Base-by-base conservation (phyloP, 768 basidiomycete species). In the Leccinum boreale region DNA sequence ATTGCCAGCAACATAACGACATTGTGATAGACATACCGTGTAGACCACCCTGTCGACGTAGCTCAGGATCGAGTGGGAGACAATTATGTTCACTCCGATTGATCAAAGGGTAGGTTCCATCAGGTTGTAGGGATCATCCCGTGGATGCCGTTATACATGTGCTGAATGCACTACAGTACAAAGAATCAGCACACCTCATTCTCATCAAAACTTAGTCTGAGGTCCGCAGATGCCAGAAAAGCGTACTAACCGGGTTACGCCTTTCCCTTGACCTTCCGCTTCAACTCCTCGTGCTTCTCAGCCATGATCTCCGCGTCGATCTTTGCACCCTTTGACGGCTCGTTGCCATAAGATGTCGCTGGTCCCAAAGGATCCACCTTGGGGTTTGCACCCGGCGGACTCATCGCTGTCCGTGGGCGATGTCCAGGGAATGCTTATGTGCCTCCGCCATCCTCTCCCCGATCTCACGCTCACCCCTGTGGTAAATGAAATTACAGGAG, bases 311-410 rank as follows among this genome's bases (percentile, higher is more conserved):
- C 72, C 4, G 80, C 80, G 63, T 86, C 85, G 17, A 84, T 76
- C 65, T 79, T 68, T 1, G 84, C 85, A 0, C 85, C 84, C 39
- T 77, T 70, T 0, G 83, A 84, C 0, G 85, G 84, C 59, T 85
- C 72, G 61, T 86, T 78, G 0, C 84, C 82, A 53, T 85, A 83
- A 10, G 73, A 66, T 14, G 66, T 69, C 1, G 83, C 83, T 10
- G 80, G 80, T 47, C 74, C 75, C 26, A 80, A 65, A 12, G 84
- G 83, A 55, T 84, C 77, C 0, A 69, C 67, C 29, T 74, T 66
- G 0, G 75, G 75, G 44, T 74, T 65, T 5, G 63, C 61, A 50
- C 61, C 64, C 50, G 57, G 70, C 52, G 57, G 70, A 56, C 42
- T 75, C 71, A n/a, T 67, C 57, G 47, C 65, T 59, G 35, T 28